Conservation (phyloP, 495 filamentous ascomycete genomes). For the Hypoxylon intermedium region DNA sequence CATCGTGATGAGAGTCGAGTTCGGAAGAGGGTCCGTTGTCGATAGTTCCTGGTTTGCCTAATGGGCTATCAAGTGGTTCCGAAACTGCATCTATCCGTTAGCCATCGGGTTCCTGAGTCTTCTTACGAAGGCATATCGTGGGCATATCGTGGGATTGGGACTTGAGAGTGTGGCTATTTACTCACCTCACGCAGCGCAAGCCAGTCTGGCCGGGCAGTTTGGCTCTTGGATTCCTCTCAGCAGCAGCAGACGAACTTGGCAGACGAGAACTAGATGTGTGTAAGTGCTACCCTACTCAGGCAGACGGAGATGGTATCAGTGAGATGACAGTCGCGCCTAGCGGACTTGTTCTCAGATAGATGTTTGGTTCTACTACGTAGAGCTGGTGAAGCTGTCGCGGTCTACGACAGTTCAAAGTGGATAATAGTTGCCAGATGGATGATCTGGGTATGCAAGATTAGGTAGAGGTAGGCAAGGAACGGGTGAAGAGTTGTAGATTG, state of each 20-base stretch:
- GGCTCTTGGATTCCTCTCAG: constrained; percentile 51
- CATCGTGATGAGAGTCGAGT: constrained; percentile 73
- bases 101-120: constrained; percentile 24
- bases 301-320: constrained; percentile 11
- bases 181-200: constrained; percentile 79
- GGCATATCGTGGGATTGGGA: too few relatives aligned
- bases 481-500: constrained; percentile 27
- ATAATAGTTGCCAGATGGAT: constrained; percentile 32
- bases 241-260: constrained; percentile 48
- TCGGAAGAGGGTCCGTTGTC: constrained; percentile 60
- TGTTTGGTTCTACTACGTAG: too few relatives aligned
- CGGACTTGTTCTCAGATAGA: constrained; percentile 10
- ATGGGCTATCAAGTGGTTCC: constrained; percentile 60
- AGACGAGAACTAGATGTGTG: constrained; percentile 40
- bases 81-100: constrained; percentile 53
- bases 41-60: constrained; percentile 50
- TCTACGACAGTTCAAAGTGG: constrained; percentile 31
- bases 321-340: constrained; percentile 15
- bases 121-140: not conserved
- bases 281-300: constrained; percentile 38
- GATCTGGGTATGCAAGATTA: constrained; percentile 40
- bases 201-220: constrained; percentile 68
- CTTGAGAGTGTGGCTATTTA: constrained; percentile 6
- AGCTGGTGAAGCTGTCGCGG: constrained; percentile 10
- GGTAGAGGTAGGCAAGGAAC: constrained; percentile 34